Evolutionary conservation across 2,329 filamentous ascomycete species (phyloP), one percentile per base, ranked within the genome.

Genomic region (Pseudocercospora ulei): DNA sequence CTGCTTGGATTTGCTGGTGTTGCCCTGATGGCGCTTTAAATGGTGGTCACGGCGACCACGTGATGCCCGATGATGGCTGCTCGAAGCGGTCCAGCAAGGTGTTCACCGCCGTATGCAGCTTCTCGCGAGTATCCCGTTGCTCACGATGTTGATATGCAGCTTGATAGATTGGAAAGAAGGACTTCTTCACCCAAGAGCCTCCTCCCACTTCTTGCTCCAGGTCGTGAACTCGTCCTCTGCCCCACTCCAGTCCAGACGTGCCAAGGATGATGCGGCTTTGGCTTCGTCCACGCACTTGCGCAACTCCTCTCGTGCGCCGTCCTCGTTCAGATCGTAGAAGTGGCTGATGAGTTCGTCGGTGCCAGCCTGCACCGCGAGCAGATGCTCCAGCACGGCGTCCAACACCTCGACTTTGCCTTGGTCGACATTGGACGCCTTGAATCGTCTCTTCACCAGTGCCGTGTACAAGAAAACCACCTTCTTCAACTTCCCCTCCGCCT

Each of bases 171-270:
- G 16, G 11, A 13, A n/a, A n/a, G 7, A 9, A 19, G 19, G 28
- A n/a, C 7, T 12, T 22, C 14, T 42, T 55, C 48, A 54, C 24
- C 49, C 47, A 27, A 61, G 48, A 4, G 56, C 54, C n/a, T 56
- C 55, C 22, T 55, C 43, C 71, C 71, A 76, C 35, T 71, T 74
- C 33, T 65, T 67, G n/a, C 71, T 75, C 86, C 86, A 93, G 9
- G 72, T 67, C 0, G 78, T 80, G 55, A 92, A 93, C 53, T 80
- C 82, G 53, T 94, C 86, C 11, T 73, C 68, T 30, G 71, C 62
- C 0, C 71, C 78, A 2, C 71, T 62, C 81, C 82, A 87, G 12
- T 69, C 67, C 42, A 67, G 63, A 34, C 65, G 64, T 7, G 83
- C 60, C 31, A 78, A 55, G 39, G 73, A 69, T 0, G 72, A 68